Conservation (phyloP, 2,329 filamentous ascomycete species). For the Xylariales sp. region DNA sequence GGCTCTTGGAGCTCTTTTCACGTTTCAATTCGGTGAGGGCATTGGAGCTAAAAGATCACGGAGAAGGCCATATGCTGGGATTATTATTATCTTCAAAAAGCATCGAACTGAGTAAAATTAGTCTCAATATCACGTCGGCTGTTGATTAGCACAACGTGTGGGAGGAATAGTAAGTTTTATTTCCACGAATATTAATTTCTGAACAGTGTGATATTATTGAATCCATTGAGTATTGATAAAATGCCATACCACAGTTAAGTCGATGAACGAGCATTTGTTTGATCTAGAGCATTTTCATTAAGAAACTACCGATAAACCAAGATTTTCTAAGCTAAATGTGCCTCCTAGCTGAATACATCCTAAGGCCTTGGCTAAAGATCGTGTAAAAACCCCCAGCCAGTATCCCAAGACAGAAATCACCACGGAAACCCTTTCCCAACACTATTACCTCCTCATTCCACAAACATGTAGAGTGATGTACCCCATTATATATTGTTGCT, state of each 20-base stretch:
- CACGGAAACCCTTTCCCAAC: conserved; percentile 13
- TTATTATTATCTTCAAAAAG: not conserved
- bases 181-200: too few relatives aligned
- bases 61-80: not conserved
- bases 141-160: too few relatives aligned
- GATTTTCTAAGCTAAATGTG: conserved; percentile 25
- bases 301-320: conserved; percentile 18
- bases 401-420: conserved; percentile 26
- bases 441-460: conserved; percentile 1
- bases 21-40: not conserved
- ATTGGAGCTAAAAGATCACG: not conserved
- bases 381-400: not conserved
- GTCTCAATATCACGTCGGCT: too few relatives aligned
- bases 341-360: not conserved
- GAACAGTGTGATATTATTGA: too few relatives aligned
- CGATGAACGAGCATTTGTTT: not conserved
- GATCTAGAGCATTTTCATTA: conserved; percentile 22
- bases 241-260: not conserved
- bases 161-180: too few relatives aligned
- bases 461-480: not conserved
- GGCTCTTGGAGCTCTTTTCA: not conserved
- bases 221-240: too few relatives aligned
- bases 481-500: conserved; percentile 12
- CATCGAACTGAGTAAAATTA: too few relatives aligned
- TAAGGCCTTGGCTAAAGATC: conserved; percentile 13